Percentiles rank a stretch among this genome's conserved stretches.
Conservation (phyloP, 2,329 filamentous ascomycete species). For the Pseudocercospora fijiensis region DNA sequence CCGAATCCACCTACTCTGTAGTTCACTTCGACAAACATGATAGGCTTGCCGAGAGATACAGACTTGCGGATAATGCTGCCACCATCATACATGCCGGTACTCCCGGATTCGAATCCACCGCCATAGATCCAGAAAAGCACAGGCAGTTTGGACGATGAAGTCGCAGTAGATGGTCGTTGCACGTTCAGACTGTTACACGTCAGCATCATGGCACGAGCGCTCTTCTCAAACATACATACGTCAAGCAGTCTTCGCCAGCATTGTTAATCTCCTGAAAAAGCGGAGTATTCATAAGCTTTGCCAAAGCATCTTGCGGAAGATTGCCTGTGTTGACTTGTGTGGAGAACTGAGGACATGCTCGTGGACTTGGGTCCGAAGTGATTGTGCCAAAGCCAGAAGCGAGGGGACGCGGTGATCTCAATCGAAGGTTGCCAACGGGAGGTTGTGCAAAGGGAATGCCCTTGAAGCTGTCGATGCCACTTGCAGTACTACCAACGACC, state of each 20-base stretch:
- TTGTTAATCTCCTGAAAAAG: constrained; percentile 41
- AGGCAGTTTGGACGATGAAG: constrained; percentile 43
- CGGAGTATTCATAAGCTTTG: constrained; percentile 42
- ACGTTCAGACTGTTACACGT: constrained; percentile 30
- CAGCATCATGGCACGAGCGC: not conserved
- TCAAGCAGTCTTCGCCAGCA: constrained; percentile 46
- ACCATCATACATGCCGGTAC: constrained; percentile 44
- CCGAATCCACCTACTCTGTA: constrained; percentile 51
- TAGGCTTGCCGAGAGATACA: constrained; percentile 57
- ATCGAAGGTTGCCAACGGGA: constrained; percentile 63
- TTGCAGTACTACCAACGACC: constrained; percentile 50
- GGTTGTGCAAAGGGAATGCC: constrained; percentile 74
- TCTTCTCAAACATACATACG: not conserved
- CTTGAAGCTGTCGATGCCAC: constrained; percentile 64
- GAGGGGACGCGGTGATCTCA: constrained; percentile 66
- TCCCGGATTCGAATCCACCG: constrained; percentile 46
- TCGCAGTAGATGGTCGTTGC: constrained; percentile 43
- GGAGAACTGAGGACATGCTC: constrained; percentile 69
- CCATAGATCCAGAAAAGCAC: constrained; percentile 53
- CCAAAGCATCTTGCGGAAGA: constrained; percentile 41
- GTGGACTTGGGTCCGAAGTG: constrained; percentile 58
- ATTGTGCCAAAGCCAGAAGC: constrained; percentile 59
- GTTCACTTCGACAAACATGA: constrained; percentile 75
- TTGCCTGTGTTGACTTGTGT: constrained; percentile 39
- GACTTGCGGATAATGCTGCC: constrained; percentile 44